Conservation (phyloP, 208 protist genomes). For the Trypanosoma congolense region DNA sequence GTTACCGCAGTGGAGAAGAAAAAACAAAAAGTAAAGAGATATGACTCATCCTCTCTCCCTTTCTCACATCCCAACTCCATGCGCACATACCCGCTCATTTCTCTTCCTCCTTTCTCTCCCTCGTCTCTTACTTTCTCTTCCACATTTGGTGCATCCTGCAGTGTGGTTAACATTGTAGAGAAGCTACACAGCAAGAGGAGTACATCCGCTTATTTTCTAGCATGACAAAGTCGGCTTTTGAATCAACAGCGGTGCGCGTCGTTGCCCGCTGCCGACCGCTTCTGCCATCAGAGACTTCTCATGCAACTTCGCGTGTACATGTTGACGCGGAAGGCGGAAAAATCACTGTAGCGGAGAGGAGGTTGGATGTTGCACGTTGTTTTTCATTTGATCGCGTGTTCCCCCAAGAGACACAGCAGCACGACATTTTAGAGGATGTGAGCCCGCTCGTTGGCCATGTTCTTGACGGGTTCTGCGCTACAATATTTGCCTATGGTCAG, state of each 20-base stretch:
- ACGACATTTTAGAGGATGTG: slow-evolving; percentile 58
- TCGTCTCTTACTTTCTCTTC: no score
- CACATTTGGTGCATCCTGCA: no score
- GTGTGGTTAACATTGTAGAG: no score
- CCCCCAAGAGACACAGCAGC: slow-evolving; percentile 39
- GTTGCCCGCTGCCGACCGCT: slow-evolving; percentile 70
- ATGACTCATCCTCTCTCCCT: no score
- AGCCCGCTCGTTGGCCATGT: slow-evolving; percentile 77
- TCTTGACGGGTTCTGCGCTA: slow-evolving; percentile 81
- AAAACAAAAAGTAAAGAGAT: no score
- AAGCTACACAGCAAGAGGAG: no score
- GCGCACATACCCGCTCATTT: no score
- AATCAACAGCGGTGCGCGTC: slow-evolving; percentile 34
- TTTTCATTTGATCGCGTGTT: slow-evolving; percentile 83
- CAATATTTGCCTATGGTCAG: slow-evolving; percentile 88
- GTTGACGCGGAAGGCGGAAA: slow-evolving; percentile 23
- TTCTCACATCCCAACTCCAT: no score
- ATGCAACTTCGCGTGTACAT: slow-evolving; percentile 36
- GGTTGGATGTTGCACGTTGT: slow-evolving; percentile 22
- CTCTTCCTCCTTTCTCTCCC: no score
- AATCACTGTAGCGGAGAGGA: slow-evolving; percentile 8
- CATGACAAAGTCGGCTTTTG: background rate
- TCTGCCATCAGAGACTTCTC: slow-evolving; percentile 22
- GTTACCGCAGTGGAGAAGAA: no score
- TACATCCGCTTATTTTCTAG: no score